Evolutionary conservation across 2,329 filamentous ascomycete genomes (phyloP).

Genomic region (Thielaviopsis ethacetica): DNA sequence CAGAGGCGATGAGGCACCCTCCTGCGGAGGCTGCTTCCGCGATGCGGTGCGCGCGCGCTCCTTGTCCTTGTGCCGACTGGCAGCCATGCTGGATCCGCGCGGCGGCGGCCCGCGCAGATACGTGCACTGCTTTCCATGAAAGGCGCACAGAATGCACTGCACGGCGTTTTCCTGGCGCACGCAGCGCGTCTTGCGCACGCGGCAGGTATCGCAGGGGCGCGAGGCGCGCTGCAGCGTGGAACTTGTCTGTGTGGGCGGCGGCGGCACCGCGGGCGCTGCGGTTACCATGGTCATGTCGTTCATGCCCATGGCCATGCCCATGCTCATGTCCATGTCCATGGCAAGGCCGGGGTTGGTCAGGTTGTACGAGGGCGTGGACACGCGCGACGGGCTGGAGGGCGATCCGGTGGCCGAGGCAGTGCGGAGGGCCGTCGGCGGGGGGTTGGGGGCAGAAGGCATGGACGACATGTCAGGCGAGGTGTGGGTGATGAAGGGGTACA

Average conservation of each 20-base stretch:
- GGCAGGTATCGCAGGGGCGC: slow-evolving; percentile 47
- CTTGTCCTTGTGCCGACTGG: slow-evolving; percentile 14
- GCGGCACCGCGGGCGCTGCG: not conserved
- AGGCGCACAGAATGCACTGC: slow-evolving; percentile 47
- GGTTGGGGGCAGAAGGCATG: not conserved
- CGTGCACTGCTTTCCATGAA: slow-evolving; percentile 51
- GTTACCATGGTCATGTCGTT: not conserved
- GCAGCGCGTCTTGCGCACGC: slow-evolving; percentile 48
- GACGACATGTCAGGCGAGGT: slow-evolving; percentile 1
- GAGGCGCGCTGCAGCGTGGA: slow-evolving; percentile 8
- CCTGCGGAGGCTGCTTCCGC: slow-evolving; percentile 7
- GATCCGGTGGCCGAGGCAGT: not conserved
- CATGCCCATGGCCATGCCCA: slow-evolving; percentile 6
- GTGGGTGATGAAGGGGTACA: slow-evolving; percentile 9
- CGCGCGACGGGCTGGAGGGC: too few species aligned
- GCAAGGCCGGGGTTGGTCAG: not conserved
- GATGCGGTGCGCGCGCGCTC: slow-evolving; percentile 9
- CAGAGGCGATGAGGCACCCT: slow-evolving; percentile 2
- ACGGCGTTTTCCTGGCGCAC: slow-evolving; percentile 42
- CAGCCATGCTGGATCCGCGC: slow-evolving; percentile 17
- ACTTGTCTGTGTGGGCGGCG: not conserved
- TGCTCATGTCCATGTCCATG: slow-evolving; percentile 3
- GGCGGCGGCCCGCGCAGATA: slow-evolving; percentile 31
- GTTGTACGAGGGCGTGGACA: not conserved
- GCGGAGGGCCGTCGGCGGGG: not conserved